Conservation (phyloP, 1,284 basidiomycete genomes). For the Lentinus polychrous region DNA sequence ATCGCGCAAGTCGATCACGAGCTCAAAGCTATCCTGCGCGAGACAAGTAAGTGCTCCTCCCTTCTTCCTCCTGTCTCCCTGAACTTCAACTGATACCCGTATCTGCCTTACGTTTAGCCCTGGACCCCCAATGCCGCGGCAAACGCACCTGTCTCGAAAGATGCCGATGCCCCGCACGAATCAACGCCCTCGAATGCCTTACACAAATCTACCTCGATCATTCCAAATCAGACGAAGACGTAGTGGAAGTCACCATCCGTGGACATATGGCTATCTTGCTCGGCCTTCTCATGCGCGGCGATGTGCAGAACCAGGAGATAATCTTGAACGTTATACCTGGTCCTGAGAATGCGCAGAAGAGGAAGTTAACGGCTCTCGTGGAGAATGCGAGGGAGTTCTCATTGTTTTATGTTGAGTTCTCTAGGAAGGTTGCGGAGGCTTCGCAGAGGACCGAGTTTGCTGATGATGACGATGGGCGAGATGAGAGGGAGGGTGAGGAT, state of each 20-base stretch:
- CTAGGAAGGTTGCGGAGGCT: conserved; percentile 22
- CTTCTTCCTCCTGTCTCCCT: conserved; percentile 3
- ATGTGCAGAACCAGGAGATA: conserved; percentile 33
- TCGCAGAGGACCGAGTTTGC: conserved; percentile 13
- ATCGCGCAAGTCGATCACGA: conserved; percentile 50
- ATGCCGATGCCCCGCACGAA: conserved; percentile 41
- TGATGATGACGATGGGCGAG: conserved; percentile 8
- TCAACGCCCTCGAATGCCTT: conserved; percentile 41
- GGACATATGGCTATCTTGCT: conserved; percentile 68
- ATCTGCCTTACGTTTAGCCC: conserved; percentile 26
- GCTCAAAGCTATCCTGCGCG: conserved; percentile 37
- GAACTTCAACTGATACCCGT: conserved; percentile 5
- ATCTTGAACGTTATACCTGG: conserved; percentile 41
- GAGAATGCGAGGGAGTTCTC: conserved; percentile 52
- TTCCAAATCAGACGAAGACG: conserved; percentile 18
- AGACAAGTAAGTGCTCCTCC: conserved; percentile 35
- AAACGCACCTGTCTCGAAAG: conserved; percentile 36
- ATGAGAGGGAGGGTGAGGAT: conserved; percentile 10
- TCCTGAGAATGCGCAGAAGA: conserved; percentile 14
- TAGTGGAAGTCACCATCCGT: conserved; percentile 39
- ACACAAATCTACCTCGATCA: conserved; percentile 34
- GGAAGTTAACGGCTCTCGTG: conserved; percentile 40
- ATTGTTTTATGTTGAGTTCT: conserved; percentile 41
- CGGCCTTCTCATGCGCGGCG: conserved; percentile 56
- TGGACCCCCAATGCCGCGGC: conserved; percentile 43